Percentiles rank a stretch among this genome's conserved stretches.
Evolutionary conservation across 805 yeast species (phyloP).

Genomic region (Metschnikowia bowlesiae): DNA sequence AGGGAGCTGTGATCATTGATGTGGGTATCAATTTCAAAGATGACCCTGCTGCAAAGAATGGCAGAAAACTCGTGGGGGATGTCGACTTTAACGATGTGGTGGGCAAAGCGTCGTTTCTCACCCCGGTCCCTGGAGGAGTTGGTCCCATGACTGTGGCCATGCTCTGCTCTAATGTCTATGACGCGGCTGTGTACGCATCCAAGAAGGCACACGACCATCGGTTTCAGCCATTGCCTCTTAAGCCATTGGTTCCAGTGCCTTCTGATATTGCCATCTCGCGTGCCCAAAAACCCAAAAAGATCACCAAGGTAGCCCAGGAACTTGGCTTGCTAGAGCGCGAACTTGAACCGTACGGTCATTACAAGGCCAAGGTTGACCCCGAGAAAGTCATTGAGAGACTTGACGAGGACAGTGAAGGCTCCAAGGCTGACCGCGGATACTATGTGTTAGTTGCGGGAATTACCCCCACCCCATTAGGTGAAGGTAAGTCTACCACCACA

Average conservation of each 20-base stretch:
- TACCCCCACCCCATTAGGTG: constrained; percentile 97
- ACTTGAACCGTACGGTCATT: constrained; percentile 82
- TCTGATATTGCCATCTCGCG: constrained; percentile 88
- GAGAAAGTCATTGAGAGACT: constrained; percentile 38
- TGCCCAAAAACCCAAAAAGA: constrained; percentile 80
- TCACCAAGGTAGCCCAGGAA: constrained; percentile 70
- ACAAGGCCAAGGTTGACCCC: constrained; percentile 79
- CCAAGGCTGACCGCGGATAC: constrained; percentile 64
- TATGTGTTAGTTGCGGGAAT: constrained; percentile 94
- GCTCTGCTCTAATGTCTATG: constrained; percentile 78
- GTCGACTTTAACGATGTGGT: constrained; percentile 75
- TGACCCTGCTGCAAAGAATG: constrained; percentile 70
- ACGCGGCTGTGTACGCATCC: constrained; percentile 66
- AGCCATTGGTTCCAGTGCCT: constrained; percentile 64
- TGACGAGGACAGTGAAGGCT: constrained; percentile 64
- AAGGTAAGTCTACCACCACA: constrained; percentile 95
- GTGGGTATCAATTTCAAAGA: constrained; percentile 91
- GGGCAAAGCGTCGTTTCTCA: constrained; percentile 61
- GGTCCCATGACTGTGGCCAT: constrained; percentile 99
- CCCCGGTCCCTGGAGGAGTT: constrained; percentile 99
- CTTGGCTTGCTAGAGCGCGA: constrained; percentile 75
- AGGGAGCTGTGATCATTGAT: constrained; percentile 81
- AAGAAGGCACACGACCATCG: constrained; percentile 44
- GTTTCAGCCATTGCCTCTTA: constrained; percentile 54
- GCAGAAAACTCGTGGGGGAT: constrained; percentile 88